Conservation (phyloP, 2,329 filamentous ascomycete species). For the Neofusicoccum laricinum region DNA sequence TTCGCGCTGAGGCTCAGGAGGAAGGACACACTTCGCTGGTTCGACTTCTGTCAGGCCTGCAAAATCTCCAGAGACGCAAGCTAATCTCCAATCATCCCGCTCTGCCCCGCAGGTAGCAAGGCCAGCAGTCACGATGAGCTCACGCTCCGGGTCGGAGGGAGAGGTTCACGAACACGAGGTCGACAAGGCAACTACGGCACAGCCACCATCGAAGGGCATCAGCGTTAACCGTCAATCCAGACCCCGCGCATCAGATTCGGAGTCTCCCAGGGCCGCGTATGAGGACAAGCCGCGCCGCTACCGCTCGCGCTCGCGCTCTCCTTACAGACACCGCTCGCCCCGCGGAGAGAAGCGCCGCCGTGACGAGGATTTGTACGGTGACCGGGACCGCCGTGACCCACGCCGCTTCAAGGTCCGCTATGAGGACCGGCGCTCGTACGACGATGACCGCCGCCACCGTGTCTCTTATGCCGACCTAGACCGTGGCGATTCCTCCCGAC, state of each 20-base stretch:
- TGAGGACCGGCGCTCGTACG: conserved; percentile 49
- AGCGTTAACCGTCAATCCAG: conserved; percentile 92
- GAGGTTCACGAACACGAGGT: conserved; percentile 66
- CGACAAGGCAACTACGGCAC: conserved; percentile 85
- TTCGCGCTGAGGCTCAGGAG: conserved; percentile 9
- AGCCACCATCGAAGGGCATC: conserved; percentile 70
- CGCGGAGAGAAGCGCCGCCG: conserved; percentile 60
- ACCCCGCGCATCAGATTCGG: conserved; percentile 18
- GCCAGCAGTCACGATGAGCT: conserved; percentile 35
- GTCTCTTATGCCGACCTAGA: conserved; percentile 55
- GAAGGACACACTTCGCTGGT: conserved; percentile 13
- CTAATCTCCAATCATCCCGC: conserved; percentile 11
- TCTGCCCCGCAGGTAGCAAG: not conserved
- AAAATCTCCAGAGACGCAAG: conserved; percentile 9
- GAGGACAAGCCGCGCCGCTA: conserved; percentile 47
- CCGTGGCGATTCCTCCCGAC: conserved; percentile 12
- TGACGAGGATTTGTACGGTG: conserved; percentile 54
- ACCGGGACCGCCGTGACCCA: conserved; percentile 52
- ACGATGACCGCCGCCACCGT: conserved; percentile 34
- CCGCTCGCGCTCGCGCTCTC: conserved; percentile 21
- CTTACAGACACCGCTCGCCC: conserved; percentile 23
- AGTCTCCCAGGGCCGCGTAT: conserved; percentile 25
- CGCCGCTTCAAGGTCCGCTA: conserved; percentile 62
- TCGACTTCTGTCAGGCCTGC: conserved; percentile 18
- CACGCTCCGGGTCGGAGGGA: conserved; percentile 71